These are phyloP conservation scores for Thermochaetoides thermophila DNA, from an alignment of 495 filamentous ascomycete species.

Conservation along the genomic window DNA sequence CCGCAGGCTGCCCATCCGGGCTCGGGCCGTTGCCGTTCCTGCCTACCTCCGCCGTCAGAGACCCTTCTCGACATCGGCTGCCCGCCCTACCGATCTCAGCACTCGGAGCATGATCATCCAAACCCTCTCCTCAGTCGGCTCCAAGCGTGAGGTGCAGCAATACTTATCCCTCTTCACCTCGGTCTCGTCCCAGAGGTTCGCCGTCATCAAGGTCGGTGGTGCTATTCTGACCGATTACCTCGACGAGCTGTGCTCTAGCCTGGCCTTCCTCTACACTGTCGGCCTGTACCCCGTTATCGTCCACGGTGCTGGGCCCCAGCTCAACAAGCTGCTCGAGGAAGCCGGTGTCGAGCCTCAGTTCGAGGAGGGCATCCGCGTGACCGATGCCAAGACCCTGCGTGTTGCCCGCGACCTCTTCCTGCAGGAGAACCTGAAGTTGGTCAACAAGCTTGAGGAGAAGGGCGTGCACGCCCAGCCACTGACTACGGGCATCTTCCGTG, in stretches of 20 bases:
- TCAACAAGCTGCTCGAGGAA: slow-evolving; percentile 83
- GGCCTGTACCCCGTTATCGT: slow-evolving; percentile 93
- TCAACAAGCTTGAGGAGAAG: slow-evolving; percentile 79
- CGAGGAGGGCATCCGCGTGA: slow-evolving; percentile 91
- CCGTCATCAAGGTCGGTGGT: slow-evolving; percentile 96
- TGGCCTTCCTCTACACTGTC: slow-evolving; percentile 90
- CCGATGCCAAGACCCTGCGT: slow-evolving; percentile 86
- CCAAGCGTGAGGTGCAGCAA: slow-evolving; percentile 93
- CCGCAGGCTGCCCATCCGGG: slow-evolving; percentile 18
- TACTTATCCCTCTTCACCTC: slow-evolving; percentile 97
- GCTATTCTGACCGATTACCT: slow-evolving; percentile 94
- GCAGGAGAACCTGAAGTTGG: slow-evolving; percentile 90
- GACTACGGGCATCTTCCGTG: slow-evolving; percentile 84
- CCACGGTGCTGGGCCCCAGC: slow-evolving; percentile 88
- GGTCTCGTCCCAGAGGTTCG: slow-evolving; percentile 93
- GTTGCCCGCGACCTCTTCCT: slow-evolving; percentile 85
- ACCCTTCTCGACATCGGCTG: slow-evolving; percentile 21
- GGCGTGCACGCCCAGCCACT: slow-evolving; percentile 85
- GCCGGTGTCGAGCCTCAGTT: slow-evolving; percentile 92
- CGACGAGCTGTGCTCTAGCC: slow-evolving; percentile 70
- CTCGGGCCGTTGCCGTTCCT: slow-evolving; percentile 15
- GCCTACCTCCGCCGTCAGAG: slow-evolving; percentile 10
- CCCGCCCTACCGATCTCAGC: slow-evolving; percentile 30
- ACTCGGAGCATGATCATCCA: slow-evolving; percentile 87
- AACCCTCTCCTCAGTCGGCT: slow-evolving; percentile 88